These are phyloP conservation scores for Sedum album DNA, from an alignment of 164 flowering plant species.

Conservation along the genomic window DNA sequence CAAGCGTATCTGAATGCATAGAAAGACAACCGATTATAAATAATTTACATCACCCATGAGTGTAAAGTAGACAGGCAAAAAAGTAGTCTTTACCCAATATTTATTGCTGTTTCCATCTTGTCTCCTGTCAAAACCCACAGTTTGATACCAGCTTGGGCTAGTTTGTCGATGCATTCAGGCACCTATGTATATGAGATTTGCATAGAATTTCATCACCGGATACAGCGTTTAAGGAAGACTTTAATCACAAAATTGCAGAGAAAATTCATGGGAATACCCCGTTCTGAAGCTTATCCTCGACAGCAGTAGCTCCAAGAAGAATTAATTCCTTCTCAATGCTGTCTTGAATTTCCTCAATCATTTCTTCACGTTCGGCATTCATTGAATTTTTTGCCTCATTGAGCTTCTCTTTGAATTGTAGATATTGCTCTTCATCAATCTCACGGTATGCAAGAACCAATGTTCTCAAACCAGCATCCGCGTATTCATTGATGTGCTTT, in stretches of 20 bases:
- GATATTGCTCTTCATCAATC: constrained; percentile 58
- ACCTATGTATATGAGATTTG: constrained; percentile 24
- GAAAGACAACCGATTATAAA: not conserved
- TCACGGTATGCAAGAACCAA: constrained; percentile 79
- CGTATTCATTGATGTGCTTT: constrained; percentile 72
- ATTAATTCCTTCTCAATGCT: constrained; percentile 37
- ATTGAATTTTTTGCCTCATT: constrained; percentile 64
- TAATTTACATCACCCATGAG: not conserved
- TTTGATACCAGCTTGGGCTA: constrained; percentile 67
- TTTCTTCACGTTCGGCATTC: constrained; percentile 60
- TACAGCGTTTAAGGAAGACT: not conserved
- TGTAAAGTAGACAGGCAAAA: not conserved
- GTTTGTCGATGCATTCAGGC: constrained; percentile 69
- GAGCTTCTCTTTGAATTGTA: constrained; percentile 40
- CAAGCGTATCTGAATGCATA: constrained; percentile 47
- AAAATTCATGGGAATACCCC: constrained; percentile 31
- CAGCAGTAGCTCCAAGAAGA: constrained; percentile 78
- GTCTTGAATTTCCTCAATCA: constrained; percentile 31
- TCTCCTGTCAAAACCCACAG: constrained; percentile 78
- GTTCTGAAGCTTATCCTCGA: constrained; percentile 63
- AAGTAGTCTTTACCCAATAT: constrained; percentile 45
- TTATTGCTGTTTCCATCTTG: constrained; percentile 76
- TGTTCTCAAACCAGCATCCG: constrained; percentile 94
- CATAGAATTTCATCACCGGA: not conserved
- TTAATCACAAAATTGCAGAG: not conserved